Percentiles rank a stretch among this genome's conserved stretches.
Evolutionary conservation across 2,329 filamentous ascomycete species (phyloP).

Genomic region (Nothopassalora personata): DNA sequence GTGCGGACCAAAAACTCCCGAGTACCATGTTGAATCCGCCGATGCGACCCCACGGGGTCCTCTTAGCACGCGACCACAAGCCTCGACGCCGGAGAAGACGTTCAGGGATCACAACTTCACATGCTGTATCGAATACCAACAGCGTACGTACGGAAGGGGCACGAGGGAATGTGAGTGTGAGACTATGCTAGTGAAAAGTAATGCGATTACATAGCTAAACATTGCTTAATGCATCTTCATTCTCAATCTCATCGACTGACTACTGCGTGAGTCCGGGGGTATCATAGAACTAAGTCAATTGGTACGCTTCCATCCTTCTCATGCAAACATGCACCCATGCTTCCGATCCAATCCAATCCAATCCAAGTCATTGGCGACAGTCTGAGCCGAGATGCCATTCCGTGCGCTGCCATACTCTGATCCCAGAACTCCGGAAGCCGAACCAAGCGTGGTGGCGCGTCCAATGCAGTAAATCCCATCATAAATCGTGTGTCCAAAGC

Average conservation of each 20-base stretch:
- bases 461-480: neutral
- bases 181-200: neutral
- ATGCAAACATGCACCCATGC: slow-evolving; percentile 1
- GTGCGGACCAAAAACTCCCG: no score
- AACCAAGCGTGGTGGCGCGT: neutral
- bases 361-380: slow-evolving; percentile 1
- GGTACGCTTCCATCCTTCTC: neutral
- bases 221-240: neutral
- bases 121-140: no score
- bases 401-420: neutral
- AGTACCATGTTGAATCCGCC: no score
- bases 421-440: neutral
- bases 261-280: slow-evolving; percentile 2
- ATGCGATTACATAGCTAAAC: neutral
- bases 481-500: slow-evolving; percentile 1
- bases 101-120: no score
- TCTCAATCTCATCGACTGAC: neutral
- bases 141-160: no score
- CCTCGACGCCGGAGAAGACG: no score
- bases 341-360: neutral
- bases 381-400: slow-evolving; percentile 8
- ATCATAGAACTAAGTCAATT: slow-evolving; percentile 5
- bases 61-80: no score
- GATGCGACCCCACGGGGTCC: no score
- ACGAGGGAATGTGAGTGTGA: no score